Evolutionary conservation across 192 early-diverging fungal species (phyloP), one percentile per base, ranked within the genome.

Genomic region (Podila clonocystis): DNA sequence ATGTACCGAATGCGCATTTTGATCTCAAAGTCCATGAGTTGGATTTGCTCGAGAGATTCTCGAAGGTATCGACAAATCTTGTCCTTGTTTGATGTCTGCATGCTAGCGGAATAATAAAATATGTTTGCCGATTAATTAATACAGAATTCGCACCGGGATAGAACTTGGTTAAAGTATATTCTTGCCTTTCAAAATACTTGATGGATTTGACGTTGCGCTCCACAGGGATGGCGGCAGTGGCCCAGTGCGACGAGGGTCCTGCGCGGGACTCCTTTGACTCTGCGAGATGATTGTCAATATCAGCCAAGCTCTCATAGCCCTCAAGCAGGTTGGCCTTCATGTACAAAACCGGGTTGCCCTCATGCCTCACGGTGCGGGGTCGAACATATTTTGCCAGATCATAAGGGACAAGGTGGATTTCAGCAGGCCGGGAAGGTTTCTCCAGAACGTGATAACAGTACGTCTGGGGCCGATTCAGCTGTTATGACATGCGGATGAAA

Each of bases 1-100:
- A 45, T 15, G 41, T 73, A 80, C 77, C 71, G 50, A 38, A 80
- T 68, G 33, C 77, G 71, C 77, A 80, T 80, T 36, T 73, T 71
- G 2, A 72, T 58, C 9, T 80, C 77, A 1, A 55, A 30, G 57
- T 80, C 70, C 57, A 65, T 50, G 9, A 72, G 34, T 26, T 73
- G 77, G 4, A 72, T 52, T 33, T 67, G 55, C 5, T 65, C 64
- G 3, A 80, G 77, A 4, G 71, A 55, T 0, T 28, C 22, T 6
- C 58, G 33, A 5, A 80, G 67, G 5, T 57, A 31, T n/a, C 60
- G 29, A 15, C 67, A 48, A n/a, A 80, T 73, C 2, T 64, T 61
- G 13, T 29, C 41, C 28, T 31, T 60, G 34, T 80, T 80, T 9
- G 29, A 9, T 1, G 48, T 62, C 9, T 50, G 58, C 70, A 80